Conservation (phyloP, 495 filamentous ascomycete species). For the Durotheca rogersii region DNA sequence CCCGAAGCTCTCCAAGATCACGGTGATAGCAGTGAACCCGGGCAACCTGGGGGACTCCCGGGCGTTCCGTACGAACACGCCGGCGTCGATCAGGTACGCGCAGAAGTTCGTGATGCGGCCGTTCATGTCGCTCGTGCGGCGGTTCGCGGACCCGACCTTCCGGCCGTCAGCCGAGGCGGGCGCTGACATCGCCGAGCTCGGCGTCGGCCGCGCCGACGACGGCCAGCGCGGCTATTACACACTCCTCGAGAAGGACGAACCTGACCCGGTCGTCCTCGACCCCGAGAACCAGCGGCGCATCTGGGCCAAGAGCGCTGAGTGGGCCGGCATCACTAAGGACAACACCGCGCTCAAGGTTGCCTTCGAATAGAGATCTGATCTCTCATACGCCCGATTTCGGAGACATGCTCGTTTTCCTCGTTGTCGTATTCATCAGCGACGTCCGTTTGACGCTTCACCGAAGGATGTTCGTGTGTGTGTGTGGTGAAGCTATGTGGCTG, state of each 20-base stretch:
- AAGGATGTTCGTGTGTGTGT: no score
- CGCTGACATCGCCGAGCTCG: constrained; percentile 36
- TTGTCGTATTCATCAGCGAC: no score
- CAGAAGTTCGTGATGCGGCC: constrained; percentile 24
- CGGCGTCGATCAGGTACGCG: constrained; percentile 24
- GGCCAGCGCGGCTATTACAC: constrained; percentile 43
- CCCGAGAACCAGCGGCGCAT: constrained; percentile 42
- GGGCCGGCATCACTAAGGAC: constrained; percentile 14
- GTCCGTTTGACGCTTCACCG: no score
- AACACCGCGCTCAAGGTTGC: constrained; percentile 9
- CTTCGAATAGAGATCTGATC: constrained; percentile 4
- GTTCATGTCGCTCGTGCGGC: constrained; percentile 38
- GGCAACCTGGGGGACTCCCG: constrained; percentile 49
- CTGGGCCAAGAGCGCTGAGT: constrained; percentile 23
- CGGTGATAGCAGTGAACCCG: constrained; percentile 47
- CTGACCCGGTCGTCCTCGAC: constrained; percentile 41
- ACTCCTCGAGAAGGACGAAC: constrained; percentile 37
- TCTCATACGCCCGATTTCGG: no score
- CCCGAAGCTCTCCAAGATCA: constrained; percentile 38
- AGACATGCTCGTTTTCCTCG: no score
- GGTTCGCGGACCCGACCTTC: constrained; percentile 39
- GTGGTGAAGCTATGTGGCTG: no score
- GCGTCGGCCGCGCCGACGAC: constrained; percentile 22
- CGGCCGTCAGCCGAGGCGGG: constrained; percentile 37
- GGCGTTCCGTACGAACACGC: constrained; percentile 40